Percentiles rank a stretch among this genome's conserved stretches.
Conservation (phyloP, 352 stramenopile genomes). For the Pythium sp. region DNA sequence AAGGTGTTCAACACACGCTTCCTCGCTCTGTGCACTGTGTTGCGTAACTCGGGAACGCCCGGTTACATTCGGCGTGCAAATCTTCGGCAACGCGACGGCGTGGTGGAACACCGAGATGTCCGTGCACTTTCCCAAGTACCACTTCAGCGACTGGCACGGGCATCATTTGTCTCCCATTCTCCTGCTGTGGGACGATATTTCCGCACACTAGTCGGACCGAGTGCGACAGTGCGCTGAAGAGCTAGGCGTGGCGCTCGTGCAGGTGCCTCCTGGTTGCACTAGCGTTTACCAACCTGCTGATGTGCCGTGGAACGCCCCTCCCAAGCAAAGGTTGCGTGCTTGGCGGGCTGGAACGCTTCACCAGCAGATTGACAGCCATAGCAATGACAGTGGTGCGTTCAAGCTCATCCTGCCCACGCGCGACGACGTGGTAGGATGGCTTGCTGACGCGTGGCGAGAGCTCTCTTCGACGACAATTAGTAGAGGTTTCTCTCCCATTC, state of each 20-base stretch:
- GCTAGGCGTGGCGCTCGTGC: not conserved
- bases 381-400: constrained; percentile 1
- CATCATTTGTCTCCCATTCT: not conserved
- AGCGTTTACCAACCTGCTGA: constrained; percentile 4
- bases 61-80: not conserved
- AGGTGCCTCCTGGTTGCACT: not conserved
- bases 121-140: not conserved
- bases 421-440: constrained; percentile 2
- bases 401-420: constrained; percentile 4
- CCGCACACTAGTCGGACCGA: not conserved
- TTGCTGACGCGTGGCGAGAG: not conserved
- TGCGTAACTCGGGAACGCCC: too few species aligned
- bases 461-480: constrained; percentile 2
- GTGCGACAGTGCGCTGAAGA: not conserved
- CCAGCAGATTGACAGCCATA: not conserved
- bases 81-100: not conserved
- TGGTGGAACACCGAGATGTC: constrained; percentile 3
- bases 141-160: not conserved
- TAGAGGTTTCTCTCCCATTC: not conserved
- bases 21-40: too few species aligned
- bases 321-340: not conserved
- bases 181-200: not conserved
- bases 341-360: not conserved
- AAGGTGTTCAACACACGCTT: too few species aligned
- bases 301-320: constrained; percentile 1